Evolutionary conservation across 2,329 filamentous ascomycete genomes (phyloP), one percentile per base, ranked within the genome.

Genomic region (Calonectria crousiana): DNA sequence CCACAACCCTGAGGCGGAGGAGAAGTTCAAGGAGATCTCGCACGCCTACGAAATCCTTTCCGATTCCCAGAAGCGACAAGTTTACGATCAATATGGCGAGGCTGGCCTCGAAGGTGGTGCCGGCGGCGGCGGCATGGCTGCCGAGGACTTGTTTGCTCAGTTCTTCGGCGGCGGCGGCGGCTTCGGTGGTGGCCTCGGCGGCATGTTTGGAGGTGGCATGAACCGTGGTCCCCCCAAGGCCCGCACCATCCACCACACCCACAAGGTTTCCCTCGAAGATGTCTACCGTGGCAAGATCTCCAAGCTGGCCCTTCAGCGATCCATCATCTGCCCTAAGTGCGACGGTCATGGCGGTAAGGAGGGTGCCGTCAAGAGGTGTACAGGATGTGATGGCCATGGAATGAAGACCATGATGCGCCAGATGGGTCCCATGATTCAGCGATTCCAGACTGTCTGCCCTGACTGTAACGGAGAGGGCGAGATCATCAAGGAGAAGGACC

Each of bases 381-480:
- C 92, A 51, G 94, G 95, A 83, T 99, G 97, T 86, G 95, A 98
- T 82, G 97, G 97, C 78, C 92, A 94, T 77, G 97, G 97, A 86
- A 98, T 98, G 95, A 98, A 98, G 94, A 98, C 95, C 51, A 98
- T 99, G 96, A 98, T 99, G 97, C 94, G 97, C 84, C 97, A 99
- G 88, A 98, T 99, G 96, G 97, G 97, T 67, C 97, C 97, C 74
- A 99, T 99, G 97, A 98, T 99, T 81, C 97, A 99, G 89, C 95
- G 97, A 73, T 99, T 99, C 92, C 97, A 99, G 90, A 98, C 96
- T 36, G 96, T 98, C 81, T 99, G 97, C 91, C 95, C 96, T 34
- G 97, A 99, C 88, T 99, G 97, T 85, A 96, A 97, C 81, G 97
- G 97, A 77, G 97, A 99, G 86, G 96, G 97, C 75, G 97, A 99